Evolutionary conservation across 768 basidiomycete species (phyloP), one percentile per base, ranked within the genome.

Genomic region (Daedaleopsis sinensis): DNA sequence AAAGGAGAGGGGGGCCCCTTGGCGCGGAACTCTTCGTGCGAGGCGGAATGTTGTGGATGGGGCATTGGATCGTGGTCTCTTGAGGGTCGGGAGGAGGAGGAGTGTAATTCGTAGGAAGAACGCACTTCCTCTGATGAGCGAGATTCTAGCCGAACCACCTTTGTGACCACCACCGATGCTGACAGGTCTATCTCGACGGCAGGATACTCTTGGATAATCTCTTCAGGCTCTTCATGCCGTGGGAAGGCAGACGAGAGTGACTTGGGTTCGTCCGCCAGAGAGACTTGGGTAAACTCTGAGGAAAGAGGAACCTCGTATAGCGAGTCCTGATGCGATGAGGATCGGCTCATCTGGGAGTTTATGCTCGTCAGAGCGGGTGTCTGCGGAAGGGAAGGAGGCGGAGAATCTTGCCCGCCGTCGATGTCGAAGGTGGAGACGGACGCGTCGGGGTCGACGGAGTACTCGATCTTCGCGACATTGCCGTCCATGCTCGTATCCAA

Each of bases 401-500:
- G 54, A 38, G 38, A 60, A 46, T 44, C 68, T 21, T 63, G 70
- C 63, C 70, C 69, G 6, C 73, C 77, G 52, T 84, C 79, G 46
- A 89, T 82, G 67, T 83, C 79, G 43, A 88, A 75, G 0, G 86
- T 88, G 15, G 86, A 87, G 55, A 86, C 79, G 11, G 86, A 86
- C 10, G 76, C 77, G 68, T 84, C 76, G n/a, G 67, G 61, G 49
- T 67, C 67, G 36, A 60, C 71, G 35, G 77, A 72, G 52, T 77
- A 74, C 39, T 73, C 75, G 57, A 71, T 64, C 57, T 74, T 74
- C 19, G 74, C 72, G 10, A 71, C 70, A n/a, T 71, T 62, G 35
- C 64, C 64, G 39, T 76, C 70, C 32, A 72, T 68, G 19, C 46
- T 21, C 4, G 18, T 15, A 21, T 11, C 54, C 23, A 36, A 24